Conservation (phyloP, 306 rosid species). For the Fragaria nilgerrensis region DNA sequence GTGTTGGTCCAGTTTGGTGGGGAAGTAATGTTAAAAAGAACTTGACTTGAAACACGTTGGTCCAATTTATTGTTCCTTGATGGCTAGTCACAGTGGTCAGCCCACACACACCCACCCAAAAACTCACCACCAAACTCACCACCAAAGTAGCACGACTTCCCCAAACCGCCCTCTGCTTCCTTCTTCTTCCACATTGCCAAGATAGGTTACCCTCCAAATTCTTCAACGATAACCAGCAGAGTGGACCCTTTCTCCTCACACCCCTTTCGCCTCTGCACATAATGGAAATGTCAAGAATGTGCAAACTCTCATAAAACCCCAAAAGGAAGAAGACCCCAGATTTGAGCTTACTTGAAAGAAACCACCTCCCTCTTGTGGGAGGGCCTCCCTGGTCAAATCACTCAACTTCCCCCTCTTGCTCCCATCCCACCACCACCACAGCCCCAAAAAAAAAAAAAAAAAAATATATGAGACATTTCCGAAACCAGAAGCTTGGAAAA, state of each 20-base stretch:
- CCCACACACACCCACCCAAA: conserved; percentile 30
- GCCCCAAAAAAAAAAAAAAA: too few species aligned
- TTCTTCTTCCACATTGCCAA: not conserved
- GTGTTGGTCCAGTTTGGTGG: not conserved
- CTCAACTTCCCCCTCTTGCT: not conserved
- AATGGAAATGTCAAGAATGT: conserved; percentile 13
- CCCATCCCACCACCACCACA: too few species aligned
- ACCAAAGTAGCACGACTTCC: not conserved
- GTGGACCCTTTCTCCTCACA: not conserved
- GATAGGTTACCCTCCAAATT: conserved; percentile 3
- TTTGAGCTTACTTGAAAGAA: not conserved
- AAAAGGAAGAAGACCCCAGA: not conserved
- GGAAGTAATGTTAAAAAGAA: not conserved
- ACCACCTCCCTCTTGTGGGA: not conserved
- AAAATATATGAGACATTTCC: not conserved
- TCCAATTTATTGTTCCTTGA: conserved; percentile 22
- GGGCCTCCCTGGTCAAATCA: conserved; percentile 3
- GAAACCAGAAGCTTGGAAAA: not conserved
- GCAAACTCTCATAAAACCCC: not conserved
- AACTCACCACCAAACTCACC: not conserved
- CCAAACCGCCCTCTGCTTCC: not conserved
- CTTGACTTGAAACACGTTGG: not conserved
- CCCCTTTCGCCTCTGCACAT: not conserved
- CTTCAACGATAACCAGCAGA: not conserved
- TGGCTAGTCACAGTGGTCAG: conserved; percentile 10